Evolutionary conservation across 345 rosid genomes (phyloP).

Genomic region (Citrus sinensis): DNA sequence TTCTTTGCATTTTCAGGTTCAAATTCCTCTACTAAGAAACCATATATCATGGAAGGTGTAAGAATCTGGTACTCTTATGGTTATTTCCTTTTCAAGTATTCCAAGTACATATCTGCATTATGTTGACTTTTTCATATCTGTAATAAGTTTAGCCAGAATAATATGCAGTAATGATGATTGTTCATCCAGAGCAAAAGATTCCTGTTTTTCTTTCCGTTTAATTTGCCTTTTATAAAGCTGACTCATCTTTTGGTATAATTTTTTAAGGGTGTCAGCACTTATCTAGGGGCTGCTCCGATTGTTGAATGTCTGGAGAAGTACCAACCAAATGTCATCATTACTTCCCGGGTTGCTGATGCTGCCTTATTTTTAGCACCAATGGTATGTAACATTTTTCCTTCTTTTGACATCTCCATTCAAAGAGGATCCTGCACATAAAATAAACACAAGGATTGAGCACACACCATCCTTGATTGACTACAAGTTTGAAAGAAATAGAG

Average conservation of each 20-base stretch:
- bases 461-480: background rate
- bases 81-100: background rate
- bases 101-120: background rate
- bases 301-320: constrained; percentile 88
- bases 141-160: no score
- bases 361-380: constrained; percentile 90
- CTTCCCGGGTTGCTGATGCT: constrained; percentile 90
- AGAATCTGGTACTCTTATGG: constrained; percentile 33
- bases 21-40: constrained; percentile 29
- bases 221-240: background rate
- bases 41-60: constrained; percentile 47
- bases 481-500: background rate
- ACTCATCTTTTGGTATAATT: constrained; percentile 9
- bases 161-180: background rate
- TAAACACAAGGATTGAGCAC: background rate
- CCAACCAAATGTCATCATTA: constrained; percentile 70
- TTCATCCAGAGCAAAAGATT: background rate
- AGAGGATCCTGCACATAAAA: background rate
- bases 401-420: background rate
- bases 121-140: background rate
- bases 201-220: background rate
- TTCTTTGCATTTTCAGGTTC: constrained; percentile 34
- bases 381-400: constrained; percentile 39
- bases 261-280: constrained; percentile 76
- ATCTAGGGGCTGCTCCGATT: constrained; percentile 93